Evolutionary conservation across 768 basidiomycete genomes (phyloP).

Genomic region (Cytidiella melzeri): DNA sequence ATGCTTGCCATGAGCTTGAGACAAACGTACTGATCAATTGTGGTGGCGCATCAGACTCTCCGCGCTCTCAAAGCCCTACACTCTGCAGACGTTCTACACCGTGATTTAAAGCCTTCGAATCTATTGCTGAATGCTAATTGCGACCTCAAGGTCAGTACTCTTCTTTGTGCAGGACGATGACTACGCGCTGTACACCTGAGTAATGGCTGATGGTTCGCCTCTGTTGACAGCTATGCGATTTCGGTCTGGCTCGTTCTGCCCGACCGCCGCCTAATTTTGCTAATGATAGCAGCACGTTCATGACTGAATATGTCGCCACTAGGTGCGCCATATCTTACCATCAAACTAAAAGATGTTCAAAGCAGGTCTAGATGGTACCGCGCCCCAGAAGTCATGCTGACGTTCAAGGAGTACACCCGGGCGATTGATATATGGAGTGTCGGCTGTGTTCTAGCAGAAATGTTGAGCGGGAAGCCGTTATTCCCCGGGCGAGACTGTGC

Average conservation of each 20-base stretch:
- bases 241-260: constrained; percentile 79
- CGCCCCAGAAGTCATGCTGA: constrained; percentile 97
- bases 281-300: constrained; percentile 73
- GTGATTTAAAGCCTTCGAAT: constrained; percentile 96
- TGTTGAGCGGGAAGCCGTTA: constrained; percentile 85
- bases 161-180: background rate
- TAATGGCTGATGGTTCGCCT: too few species aligned
- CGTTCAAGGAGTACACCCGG: constrained; percentile 91
- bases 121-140: constrained; percentile 94
- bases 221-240: constrained; percentile 68
- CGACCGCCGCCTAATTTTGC: constrained; percentile 67
- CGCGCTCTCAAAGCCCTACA: constrained; percentile 93
- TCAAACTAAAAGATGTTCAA: background rate
- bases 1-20: background rate
- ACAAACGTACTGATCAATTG: background rate
- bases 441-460: constrained; percentile 84
- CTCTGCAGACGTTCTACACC: constrained; percentile 89
- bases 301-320: constrained; percentile 95
- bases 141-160: constrained; percentile 72
- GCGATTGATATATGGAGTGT: constrained; percentile 87
- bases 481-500: constrained; percentile 94
- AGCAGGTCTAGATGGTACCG: constrained; percentile 92
- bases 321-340: constrained; percentile 41
- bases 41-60: constrained; percentile 50
- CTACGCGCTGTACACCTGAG: too few species aligned